These are phyloP conservation scores for Phyllostachys edulis DNA, from an alignment of 176 grass and related monocot genomes.

Conservation along the genomic window DNA sequence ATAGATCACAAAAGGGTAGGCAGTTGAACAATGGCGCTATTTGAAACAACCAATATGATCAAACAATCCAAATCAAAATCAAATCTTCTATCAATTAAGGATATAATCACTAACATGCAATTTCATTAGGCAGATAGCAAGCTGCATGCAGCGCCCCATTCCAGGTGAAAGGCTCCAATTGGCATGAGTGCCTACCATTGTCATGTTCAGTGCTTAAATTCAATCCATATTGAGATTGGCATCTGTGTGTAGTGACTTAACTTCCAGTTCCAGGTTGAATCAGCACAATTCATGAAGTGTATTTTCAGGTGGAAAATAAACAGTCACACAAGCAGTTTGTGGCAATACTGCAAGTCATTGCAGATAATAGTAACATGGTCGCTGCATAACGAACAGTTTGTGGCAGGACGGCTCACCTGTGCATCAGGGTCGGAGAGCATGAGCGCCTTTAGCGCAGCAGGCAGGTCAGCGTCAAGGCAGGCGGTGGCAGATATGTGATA, in stretches of 20 bases:
- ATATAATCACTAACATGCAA: conserved; percentile 11
- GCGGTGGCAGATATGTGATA: conserved; percentile 89
- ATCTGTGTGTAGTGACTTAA: neutral
- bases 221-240: neutral
- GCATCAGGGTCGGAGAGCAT: conserved; percentile 94
- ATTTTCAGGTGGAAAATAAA: neutral
- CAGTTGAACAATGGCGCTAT: neutral
- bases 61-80: conserved; percentile 1
- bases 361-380: neutral
- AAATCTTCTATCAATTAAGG: neutral
- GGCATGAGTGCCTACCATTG: neutral
- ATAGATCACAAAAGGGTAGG: neutral
- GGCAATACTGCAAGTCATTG: neutral
- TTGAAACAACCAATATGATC: conserved; percentile 1
- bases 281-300: neutral
- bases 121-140: neutral
- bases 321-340: neutral
- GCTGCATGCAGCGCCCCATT: neutral
- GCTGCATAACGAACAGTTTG: neutral
- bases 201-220: neutral
- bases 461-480: conserved; percentile 89
- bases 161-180: neutral
- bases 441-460: conserved; percentile 72
- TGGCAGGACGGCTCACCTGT: conserved; percentile 47
- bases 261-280: conserved; percentile 26